Evolutionary conservation across 306 rosid species (phyloP).

Genomic region (Lathyrus aphaca): DNA sequence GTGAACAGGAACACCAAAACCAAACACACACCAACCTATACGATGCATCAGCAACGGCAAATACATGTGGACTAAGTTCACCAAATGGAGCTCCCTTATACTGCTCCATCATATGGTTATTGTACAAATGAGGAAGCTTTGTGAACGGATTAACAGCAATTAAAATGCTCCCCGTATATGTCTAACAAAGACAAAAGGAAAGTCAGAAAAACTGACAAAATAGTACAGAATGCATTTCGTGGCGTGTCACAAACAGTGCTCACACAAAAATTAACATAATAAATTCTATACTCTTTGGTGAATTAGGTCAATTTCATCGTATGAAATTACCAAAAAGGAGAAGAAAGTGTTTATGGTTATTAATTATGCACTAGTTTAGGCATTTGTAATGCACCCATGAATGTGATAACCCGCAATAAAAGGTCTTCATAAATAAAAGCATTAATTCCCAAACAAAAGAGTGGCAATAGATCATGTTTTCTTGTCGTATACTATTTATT

Average conservation of each 20-base stretch:
- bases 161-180: conserved; percentile 95
- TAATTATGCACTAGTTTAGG: neutral
- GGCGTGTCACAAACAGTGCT: neutral
- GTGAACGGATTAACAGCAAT: conserved; percentile 98
- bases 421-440: conserved; percentile 22
- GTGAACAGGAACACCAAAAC: neutral
- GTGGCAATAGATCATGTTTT: conserved; percentile 12
- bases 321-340: conserved; percentile 14
- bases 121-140: conserved; percentile 92
- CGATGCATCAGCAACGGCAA: conserved; percentile 94
- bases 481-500: neutral
- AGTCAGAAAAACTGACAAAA: conserved; percentile 28
- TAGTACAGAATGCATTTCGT: conserved; percentile 1
- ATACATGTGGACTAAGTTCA: conserved; percentile 96
- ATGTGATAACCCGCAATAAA: conserved; percentile 10
- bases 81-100: conserved; percentile 95
- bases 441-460: conserved; percentile 23
- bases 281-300: neutral
- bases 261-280: neutral
- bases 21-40: conserved; percentile 64
- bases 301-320: conserved; percentile 4
- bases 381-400: conserved; percentile 9
- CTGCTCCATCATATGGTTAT: conserved; percentile 94
- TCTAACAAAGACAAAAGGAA: conserved; percentile 54
- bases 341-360: conserved; percentile 7